A percentile compares a stretch with the other conserved stretches of the same genome.
Conservation (phyloP, 441 rosid genomes). For the Aquilaria agallochum region DNA sequence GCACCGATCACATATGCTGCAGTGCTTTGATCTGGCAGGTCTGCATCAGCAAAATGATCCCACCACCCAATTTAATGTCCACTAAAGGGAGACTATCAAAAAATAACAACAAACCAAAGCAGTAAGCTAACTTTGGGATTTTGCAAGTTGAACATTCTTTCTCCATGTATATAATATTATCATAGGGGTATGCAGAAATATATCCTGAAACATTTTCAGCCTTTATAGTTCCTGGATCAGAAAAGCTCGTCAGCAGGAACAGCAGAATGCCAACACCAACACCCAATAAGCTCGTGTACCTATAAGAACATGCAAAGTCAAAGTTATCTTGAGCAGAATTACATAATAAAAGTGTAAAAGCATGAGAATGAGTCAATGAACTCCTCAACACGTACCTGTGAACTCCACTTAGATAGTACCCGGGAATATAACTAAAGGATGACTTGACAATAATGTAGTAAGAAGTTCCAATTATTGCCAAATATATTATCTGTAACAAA, state of each 20-base stretch:
- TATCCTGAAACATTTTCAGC: constrained; percentile 61
- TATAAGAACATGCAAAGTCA: constrained; percentile 30
- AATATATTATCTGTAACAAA: constrained; percentile 60
- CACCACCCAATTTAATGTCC: not conserved
- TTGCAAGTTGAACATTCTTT: constrained; percentile 84
- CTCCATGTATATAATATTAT: constrained; percentile 60
- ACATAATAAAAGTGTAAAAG: not conserved
- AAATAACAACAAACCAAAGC: constrained; percentile 7
- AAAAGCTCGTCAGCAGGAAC: constrained; percentile 79
- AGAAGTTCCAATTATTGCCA: constrained; percentile 65
- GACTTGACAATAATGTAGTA: constrained; percentile 57
- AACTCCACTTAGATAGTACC: constrained; percentile 71
- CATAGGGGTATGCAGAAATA: constrained; percentile 75
- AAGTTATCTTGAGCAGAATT: not conserved
- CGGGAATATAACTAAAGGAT: constrained; percentile 73
- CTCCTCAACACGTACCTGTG: constrained; percentile 50
- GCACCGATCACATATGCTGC: constrained; percentile 86
- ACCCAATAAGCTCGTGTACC: constrained; percentile 70
- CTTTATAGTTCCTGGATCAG: constrained; percentile 85
- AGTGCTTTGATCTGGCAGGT: constrained; percentile 97
- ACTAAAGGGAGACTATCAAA: not conserved
- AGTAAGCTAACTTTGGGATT: constrained; percentile 68
- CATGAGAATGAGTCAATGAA: constrained; percentile 2
- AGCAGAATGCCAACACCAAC: constrained; percentile 70
- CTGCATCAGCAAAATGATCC: constrained; percentile 32